Percentiles rank a stretch among this genome's conserved stretches.
Conservation (phyloP, 495 filamentous ascomycete genomes). For the Cercophora newfieldiana region DNA sequence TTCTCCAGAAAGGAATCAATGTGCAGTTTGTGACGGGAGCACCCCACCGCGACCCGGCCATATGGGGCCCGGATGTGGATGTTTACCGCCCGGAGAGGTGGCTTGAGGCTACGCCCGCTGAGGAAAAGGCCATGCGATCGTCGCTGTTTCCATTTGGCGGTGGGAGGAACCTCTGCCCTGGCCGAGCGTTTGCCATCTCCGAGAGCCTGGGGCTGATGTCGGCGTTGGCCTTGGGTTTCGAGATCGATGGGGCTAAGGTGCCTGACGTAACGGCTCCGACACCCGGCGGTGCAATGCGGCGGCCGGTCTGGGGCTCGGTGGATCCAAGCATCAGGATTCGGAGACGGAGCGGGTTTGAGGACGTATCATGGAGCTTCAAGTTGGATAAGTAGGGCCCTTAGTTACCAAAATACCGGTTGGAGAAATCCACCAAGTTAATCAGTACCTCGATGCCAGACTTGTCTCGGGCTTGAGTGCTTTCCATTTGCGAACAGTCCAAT, state of each 20-base stretch:
- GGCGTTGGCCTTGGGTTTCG: conserved; percentile 40
- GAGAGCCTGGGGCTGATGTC: conserved; percentile 41
- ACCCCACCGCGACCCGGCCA: conserved; percentile 27
- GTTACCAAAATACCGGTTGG: background rate
- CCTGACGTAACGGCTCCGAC: conserved; percentile 2
- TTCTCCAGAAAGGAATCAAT: conserved; percentile 38
- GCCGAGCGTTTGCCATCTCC: conserved; percentile 44
- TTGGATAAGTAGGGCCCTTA: background rate
- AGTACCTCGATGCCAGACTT: too few species aligned
- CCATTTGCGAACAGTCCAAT: background rate
- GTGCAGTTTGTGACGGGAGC: conserved; percentile 28
- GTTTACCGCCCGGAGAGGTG: conserved; percentile 39
- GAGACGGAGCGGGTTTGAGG: conserved; percentile 31
- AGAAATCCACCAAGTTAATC: background rate
- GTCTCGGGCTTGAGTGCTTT: background rate
- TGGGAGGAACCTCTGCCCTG: conserved; percentile 47
- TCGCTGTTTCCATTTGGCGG: conserved; percentile 48
- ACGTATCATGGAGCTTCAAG: conserved; percentile 27
- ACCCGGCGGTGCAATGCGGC: background rate
- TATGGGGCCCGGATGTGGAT: conserved; percentile 37
- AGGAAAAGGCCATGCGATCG: conserved; percentile 19
- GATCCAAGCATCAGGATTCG: conserved; percentile 9
- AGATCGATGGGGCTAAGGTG: conserved; percentile 26
- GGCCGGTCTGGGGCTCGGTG: conserved; percentile 7
- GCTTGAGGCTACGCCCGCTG: conserved; percentile 23